Conservation (phyloP, 163 green algal genomes). For the Scenedesmus sp. region DNA sequence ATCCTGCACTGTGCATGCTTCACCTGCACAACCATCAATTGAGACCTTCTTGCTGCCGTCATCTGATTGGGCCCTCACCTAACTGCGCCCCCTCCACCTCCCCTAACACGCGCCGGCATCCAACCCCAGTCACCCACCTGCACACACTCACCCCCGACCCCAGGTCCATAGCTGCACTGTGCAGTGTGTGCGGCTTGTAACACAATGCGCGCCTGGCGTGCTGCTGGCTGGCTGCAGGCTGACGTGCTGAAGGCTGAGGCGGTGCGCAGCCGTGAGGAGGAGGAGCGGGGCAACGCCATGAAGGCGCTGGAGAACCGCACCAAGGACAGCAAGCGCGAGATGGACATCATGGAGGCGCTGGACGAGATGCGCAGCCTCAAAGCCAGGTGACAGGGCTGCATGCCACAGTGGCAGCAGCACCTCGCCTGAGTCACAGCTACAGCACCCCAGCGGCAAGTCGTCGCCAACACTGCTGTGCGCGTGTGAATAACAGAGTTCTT, state of each 20-base stretch:
- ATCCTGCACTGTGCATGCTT: neutral
- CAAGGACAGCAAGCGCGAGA: conserved; percentile 94
- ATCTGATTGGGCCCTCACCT: no score
- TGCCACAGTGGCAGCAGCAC: neutral
- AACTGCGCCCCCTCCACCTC: neutral
- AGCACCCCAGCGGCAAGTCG: no score
- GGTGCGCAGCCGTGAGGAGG: conserved; percentile 82
- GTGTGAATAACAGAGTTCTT: no score
- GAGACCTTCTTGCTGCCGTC: no score
- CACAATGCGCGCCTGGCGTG: no score
- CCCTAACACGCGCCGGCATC: neutral
- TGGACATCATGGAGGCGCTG: conserved; percentile 97
- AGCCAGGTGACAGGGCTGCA: conserved; percentile 42
- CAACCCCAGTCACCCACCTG: no score
- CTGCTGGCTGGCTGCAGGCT: no score
- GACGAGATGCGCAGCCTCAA: conserved; percentile 95
- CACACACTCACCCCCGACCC: no score
- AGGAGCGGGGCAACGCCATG: conserved; percentile 95
- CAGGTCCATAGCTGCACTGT: no score
- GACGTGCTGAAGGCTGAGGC: conserved; percentile 59
- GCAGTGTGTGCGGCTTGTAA: no score
- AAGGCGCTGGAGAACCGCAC: conserved; percentile 97
- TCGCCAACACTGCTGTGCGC: no score
- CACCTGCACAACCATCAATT: neutral
- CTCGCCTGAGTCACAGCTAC: no score